Percentiles rank a stretch among this genome's conserved stretches.
phyloP scores from a whole-genome alignment of 176 grass and related monocot species.

The Metroxylon sagu region DNA sequence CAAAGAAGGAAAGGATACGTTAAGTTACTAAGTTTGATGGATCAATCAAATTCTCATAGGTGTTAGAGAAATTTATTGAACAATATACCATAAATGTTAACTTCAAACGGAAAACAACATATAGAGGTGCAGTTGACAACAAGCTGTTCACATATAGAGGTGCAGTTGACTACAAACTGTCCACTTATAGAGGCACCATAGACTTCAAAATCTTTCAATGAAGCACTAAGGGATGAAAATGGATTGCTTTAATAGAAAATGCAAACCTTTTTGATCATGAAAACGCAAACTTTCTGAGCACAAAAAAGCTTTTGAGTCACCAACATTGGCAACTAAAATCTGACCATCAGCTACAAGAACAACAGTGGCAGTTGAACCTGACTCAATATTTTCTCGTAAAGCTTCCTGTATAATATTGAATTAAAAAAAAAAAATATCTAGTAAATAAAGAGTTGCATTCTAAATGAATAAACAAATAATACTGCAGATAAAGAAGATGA shows the following conservation, averaged over 20 bases:
- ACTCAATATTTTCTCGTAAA: constrained; percentile 42
- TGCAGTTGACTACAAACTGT: too few relatives aligned
- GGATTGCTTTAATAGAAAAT: constrained; percentile 11
- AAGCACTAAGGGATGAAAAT: neutral
- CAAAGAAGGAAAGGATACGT: too few relatives aligned
- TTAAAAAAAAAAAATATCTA: too few relatives aligned
- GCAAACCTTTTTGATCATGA: constrained; percentile 35
- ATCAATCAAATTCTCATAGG: too few relatives aligned
- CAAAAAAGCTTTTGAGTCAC: constrained; percentile 89
- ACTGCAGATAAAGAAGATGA: constrained; percentile 2
- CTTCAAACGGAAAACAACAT: too few relatives aligned
- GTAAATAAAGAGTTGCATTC: neutral
- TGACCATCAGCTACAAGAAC: constrained; percentile 78
- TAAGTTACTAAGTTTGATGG: too few relatives aligned
- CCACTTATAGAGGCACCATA: neutral
- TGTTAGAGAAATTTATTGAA: too few relatives aligned
- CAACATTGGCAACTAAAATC: constrained; percentile 76
- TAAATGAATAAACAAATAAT: neutral
- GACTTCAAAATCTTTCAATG: neutral
- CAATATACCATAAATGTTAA: too few relatives aligned
- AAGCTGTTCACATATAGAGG: too few relatives aligned
- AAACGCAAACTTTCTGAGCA: constrained; percentile 47
- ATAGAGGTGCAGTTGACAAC: neutral
- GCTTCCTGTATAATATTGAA: constrained; percentile 57
- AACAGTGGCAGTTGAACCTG: constrained; percentile 75